These are phyloP conservation scores for Coemansia sp. DNA, from an alignment of 192 early-diverging fungal genomes.

Conservation along the genomic window DNA sequence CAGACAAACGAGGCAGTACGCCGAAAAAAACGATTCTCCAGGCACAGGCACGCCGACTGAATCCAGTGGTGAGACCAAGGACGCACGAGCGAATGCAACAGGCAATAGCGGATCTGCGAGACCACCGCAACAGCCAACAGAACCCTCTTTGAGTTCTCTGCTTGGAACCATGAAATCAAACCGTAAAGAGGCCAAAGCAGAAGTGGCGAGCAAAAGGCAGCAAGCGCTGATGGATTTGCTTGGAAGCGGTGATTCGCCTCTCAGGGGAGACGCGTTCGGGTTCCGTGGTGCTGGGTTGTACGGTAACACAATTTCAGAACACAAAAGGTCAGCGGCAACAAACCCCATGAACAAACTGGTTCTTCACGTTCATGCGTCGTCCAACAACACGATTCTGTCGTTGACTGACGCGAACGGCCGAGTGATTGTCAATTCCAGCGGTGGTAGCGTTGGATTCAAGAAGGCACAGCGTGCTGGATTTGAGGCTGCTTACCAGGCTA, in stretches of 20 bases:
- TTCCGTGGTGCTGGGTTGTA: slow-evolving; percentile 16
- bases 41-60: background rate
- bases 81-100: background rate
- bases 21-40: background rate
- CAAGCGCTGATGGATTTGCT: background rate
- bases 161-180: background rate
- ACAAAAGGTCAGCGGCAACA: background rate
- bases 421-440: slow-evolving; percentile 70
- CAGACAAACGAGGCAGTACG: background rate
- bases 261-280: slow-evolving; percentile 5
- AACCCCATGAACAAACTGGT: slow-evolving; percentile 41
- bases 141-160: background rate
- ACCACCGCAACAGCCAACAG: background rate
- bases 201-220: background rate
- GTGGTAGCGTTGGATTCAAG: slow-evolving; percentile 81
- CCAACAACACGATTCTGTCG: slow-evolving; percentile 90
- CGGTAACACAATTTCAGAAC: background rate
- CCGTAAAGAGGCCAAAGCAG: background rate
- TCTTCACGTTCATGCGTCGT: slow-evolving; percentile 52
- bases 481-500: slow-evolving; percentile 91
- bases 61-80: background rate
- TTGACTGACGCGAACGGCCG: slow-evolving; percentile 71
- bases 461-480: slow-evolving; percentile 84
- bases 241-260: background rate
- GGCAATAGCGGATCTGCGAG: background rate